Evolutionary conservation across 331 rosid species (phyloP).

Genomic region (Arachis monticola): DNA sequence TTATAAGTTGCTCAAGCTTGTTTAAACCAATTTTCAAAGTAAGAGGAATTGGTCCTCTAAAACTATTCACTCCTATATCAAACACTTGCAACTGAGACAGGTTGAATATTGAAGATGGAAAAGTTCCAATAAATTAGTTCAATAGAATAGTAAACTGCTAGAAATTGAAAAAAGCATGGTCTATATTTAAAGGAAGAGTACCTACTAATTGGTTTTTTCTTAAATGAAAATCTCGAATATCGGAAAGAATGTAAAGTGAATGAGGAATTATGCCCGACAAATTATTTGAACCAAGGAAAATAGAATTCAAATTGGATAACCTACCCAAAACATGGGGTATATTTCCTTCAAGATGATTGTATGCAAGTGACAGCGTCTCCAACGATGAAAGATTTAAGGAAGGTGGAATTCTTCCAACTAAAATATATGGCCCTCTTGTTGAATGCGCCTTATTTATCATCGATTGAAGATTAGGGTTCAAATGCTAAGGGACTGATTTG

Average conservation of each 20-base stretch:
- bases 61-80: neutral
- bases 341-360: too few relatives aligned
- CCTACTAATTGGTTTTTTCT: slow-evolving; percentile 33
- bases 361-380: too few relatives aligned
- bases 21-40: neutral
- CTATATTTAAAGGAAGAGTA: slow-evolving; percentile 44
- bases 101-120: slow-evolving; percentile 48
- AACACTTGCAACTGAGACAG: slow-evolving; percentile 8
- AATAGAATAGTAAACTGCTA: accelerated
- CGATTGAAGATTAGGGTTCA: too few relatives aligned
- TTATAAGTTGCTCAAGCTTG: neutral
- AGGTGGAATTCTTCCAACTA: too few relatives aligned
- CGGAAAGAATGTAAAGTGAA: slow-evolving; percentile 51
- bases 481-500: too few relatives aligned
- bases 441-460: too few relatives aligned
- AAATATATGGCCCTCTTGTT: too few relatives aligned
- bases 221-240: neutral
- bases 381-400: too few relatives aligned
- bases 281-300: too few relatives aligned
- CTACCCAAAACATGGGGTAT: too few relatives aligned
- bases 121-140: slow-evolving; percentile 35
- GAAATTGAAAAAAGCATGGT: slow-evolving; percentile 44
- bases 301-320: too few relatives aligned
- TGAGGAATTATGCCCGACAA: too few relatives aligned
- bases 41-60: neutral